Percentiles rank a stretch among this genome's conserved stretches.
Evolutionary conservation across 345 rosid genomes (phyloP).

Genomic region (Corymbia maculata): DNA sequence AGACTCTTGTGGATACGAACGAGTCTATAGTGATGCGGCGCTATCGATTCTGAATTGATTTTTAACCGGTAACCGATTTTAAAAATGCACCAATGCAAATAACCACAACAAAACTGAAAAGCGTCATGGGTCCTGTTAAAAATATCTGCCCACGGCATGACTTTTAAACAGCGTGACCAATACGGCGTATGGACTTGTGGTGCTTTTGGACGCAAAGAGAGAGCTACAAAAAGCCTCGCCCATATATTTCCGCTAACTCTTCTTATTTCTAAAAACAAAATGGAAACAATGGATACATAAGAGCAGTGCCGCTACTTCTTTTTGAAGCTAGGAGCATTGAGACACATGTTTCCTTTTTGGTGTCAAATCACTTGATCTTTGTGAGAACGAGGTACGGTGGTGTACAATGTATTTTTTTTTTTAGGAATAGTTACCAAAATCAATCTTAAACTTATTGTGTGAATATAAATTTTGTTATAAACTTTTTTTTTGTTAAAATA

Average conservation of each 20-base stretch:
- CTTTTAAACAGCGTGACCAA: neutral
- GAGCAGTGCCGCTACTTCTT: neutral
- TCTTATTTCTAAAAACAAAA: too few relatives aligned
- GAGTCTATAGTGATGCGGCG: too few relatives aligned
- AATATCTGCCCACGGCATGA: neutral
- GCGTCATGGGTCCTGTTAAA: neutral
- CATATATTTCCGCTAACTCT: neutral
- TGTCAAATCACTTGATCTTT: neutral
- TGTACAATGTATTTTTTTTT: neutral
- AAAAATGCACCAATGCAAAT: too few relatives aligned
- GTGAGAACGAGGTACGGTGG: neutral
- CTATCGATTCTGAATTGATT: too few relatives aligned
- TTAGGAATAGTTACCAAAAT: neutral
- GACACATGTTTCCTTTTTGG: too few relatives aligned
- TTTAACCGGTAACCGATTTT: too few relatives aligned
- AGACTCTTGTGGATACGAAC: neutral
- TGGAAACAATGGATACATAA: neutral
- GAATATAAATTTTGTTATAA: too few relatives aligned
- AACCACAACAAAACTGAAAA: too few relatives aligned
- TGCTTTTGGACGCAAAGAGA: neutral
- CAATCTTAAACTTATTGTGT: fast-evolving
- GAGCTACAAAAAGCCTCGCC: neutral
- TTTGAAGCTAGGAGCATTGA: too few relatives aligned
- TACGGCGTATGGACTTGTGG: neutral
- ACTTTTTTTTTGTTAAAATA: too few relatives aligned